Conservation (phyloP, 331 rosid genomes). For the Arachis monticola region DNA sequence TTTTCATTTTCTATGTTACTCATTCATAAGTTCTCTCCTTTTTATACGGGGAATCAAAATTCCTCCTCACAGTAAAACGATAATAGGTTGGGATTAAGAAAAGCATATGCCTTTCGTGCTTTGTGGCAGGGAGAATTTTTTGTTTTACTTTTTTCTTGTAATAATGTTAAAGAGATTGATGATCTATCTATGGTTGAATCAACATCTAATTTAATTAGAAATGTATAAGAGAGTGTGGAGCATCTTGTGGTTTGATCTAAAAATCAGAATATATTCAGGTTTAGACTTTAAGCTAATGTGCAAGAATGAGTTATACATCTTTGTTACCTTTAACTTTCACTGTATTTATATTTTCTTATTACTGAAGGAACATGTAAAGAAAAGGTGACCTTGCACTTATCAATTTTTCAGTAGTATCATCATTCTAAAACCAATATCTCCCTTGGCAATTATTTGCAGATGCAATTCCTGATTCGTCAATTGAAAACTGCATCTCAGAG, state of each 20-base stretch:
- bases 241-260: conserved; percentile 37
- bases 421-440: conserved; percentile 1
- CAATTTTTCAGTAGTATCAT: conserved; percentile 6
- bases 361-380: not conserved
- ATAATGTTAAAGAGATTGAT: not conserved
- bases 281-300: conserved; percentile 36
- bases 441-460: conserved; percentile 53
- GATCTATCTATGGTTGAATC: not conserved
- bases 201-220: not conserved
- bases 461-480: conserved; percentile 39
- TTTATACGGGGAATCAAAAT: conserved; percentile 19
- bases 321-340: conserved; percentile 20
- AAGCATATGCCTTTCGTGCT: conserved; percentile 27
- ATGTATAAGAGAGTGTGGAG: conserved; percentile 25
- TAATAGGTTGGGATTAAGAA: conserved; percentile 17
- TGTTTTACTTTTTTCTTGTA: not conserved
- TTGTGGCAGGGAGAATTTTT: conserved; percentile 16
- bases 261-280: conserved; percentile 63
- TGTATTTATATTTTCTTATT: conserved; percentile 5
- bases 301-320: conserved; percentile 35
- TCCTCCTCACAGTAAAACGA: conserved; percentile 12
- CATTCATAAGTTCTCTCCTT: conserved; percentile 7
- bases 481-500: conserved; percentile 44
- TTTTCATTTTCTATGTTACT: conserved; percentile 23
- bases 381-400: conserved; percentile 8